phyloP scores from a whole-genome alignment of 2,329 filamentous ascomycete species.

The Beauveria sp. region DNA sequence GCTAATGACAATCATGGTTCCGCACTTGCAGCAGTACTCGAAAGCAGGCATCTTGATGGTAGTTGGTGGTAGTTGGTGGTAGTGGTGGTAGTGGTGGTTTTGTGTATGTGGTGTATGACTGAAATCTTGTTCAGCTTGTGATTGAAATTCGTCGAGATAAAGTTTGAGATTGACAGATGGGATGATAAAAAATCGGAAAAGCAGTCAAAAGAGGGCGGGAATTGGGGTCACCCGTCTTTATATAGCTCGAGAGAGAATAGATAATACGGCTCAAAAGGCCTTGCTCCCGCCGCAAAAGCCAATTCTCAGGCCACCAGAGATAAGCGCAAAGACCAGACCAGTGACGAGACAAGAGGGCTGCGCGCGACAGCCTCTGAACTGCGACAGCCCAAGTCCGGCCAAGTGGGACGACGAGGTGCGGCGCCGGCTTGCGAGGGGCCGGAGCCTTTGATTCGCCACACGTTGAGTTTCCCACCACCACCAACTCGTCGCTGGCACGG shows the following conservation, averaged over 20 bases:
- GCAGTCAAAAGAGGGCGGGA: neutral
- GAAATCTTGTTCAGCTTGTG: neutral
- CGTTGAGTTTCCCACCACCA: neutral
- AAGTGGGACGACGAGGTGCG: neutral
- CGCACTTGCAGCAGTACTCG: conserved; percentile 49
- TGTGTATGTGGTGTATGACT: neutral
- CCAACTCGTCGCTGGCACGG: neutral
- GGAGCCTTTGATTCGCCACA: neutral
- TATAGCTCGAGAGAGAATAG: conserved; percentile 4
- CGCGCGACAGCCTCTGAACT: neutral
- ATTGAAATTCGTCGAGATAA: neutral
- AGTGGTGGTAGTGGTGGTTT: conserved; percentile 9
- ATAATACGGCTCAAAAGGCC: neutral
- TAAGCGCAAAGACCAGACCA: conserved; percentile 2
- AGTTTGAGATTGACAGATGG: neutral
- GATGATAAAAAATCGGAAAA: neutral
- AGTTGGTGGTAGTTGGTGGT: conserved; percentile 17
- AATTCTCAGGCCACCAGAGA: conserved; percentile 11
- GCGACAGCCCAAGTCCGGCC: conserved; percentile 1
- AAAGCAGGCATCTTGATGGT: conserved; percentile 34
- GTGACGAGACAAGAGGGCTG: neutral
- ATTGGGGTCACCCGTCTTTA: conserved; percentile 3
- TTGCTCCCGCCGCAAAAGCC: neutral
- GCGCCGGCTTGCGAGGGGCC: conserved; percentile 4
- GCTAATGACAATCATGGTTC: conserved; percentile 50